Evolutionary conservation across 495 filamentous ascomycete genomes (phyloP).

Genomic region (Xylaria intraflava): DNA sequence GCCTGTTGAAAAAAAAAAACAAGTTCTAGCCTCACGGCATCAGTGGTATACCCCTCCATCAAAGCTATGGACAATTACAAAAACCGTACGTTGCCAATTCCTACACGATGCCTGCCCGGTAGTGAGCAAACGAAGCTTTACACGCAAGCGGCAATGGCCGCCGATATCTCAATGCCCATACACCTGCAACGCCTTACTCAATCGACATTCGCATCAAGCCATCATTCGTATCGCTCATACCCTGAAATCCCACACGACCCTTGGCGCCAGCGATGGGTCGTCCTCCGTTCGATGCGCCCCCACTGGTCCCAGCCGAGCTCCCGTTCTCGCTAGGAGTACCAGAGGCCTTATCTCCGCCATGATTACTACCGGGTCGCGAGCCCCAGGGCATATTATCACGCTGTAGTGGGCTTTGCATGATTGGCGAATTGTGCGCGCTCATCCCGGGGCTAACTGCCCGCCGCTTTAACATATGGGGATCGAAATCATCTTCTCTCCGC

Average conservation of each 20-base stretch:
- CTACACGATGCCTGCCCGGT: not conserved
- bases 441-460: conserved; percentile 89
- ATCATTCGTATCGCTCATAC: conserved; percentile 93
- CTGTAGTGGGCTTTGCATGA: conserved; percentile 76
- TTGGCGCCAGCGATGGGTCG: conserved; percentile 19
- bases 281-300: conserved; percentile 19
- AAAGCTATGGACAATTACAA: not conserved
- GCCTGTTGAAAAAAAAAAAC: not conserved
- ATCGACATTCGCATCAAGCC: conserved; percentile 98
- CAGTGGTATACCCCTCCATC: too few species aligned
- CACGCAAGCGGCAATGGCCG: not conserved
- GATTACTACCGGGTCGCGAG: conserved; percentile 52
- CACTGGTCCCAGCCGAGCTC: conserved; percentile 22
- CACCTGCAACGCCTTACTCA: conserved; percentile 43
- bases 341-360: conserved; percentile 45
- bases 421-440: conserved; percentile 77
- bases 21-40: too few species aligned
- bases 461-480: conserved; percentile 83
- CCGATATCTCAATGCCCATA: too few species aligned
- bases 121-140: not conserved
- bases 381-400: conserved; percentile 68
- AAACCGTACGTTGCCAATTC: not conserved
- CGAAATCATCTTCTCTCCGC: conserved; percentile 84
- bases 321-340: conserved; percentile 37
- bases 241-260: conserved; percentile 75